Conservation (phyloP, 73 alveolate genomes). For the Paramecium bursaria region DNA sequence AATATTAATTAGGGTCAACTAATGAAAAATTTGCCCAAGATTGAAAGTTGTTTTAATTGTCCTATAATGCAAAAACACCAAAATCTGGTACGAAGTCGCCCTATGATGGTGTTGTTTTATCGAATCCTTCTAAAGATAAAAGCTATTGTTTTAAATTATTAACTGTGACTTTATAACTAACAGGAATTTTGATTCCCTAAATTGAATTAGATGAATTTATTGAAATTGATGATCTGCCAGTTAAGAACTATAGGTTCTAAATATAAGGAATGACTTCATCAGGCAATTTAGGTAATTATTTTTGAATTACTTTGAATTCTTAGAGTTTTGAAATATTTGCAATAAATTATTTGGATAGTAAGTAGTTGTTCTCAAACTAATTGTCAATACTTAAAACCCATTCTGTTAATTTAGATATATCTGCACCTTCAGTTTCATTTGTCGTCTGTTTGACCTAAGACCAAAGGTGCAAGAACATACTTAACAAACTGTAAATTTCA, state of each 20-base stretch:
- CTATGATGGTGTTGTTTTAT: too few relatives aligned
- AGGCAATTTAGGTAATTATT: slow-evolving; percentile 46
- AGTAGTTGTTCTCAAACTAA: slow-evolving; percentile 37
- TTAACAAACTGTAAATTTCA: slow-evolving; percentile 56
- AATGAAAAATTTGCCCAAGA: background rate
- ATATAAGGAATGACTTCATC: slow-evolving; percentile 50
- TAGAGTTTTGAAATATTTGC: slow-evolving; percentile 17
- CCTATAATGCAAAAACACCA: background rate
- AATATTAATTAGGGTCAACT: background rate
- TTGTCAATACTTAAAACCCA: slow-evolving; percentile 45
- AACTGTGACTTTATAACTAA: slow-evolving; percentile 38
- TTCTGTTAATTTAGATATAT: slow-evolving; percentile 14
- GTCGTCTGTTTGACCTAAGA: slow-evolving; percentile 52
- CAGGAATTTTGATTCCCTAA: slow-evolving; percentile 42
- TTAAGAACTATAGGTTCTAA: slow-evolving; percentile 24
- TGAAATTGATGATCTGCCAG: slow-evolving; percentile 21
- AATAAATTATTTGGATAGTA: slow-evolving; percentile 1
- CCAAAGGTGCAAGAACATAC: slow-evolving; percentile 61
- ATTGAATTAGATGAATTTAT: slow-evolving; percentile 17
- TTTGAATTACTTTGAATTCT: slow-evolving; percentile 31
- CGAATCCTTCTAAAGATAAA: slow-evolving; percentile 20
- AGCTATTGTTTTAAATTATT: slow-evolving; percentile 22
- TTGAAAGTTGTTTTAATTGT: too few relatives aligned
- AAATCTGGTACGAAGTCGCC: too few relatives aligned
- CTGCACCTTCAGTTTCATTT: slow-evolving; percentile 20